Base-by-base conservation (phyloP, 148 eudicot genomes). In the Chenopodium quinoa region DNA sequence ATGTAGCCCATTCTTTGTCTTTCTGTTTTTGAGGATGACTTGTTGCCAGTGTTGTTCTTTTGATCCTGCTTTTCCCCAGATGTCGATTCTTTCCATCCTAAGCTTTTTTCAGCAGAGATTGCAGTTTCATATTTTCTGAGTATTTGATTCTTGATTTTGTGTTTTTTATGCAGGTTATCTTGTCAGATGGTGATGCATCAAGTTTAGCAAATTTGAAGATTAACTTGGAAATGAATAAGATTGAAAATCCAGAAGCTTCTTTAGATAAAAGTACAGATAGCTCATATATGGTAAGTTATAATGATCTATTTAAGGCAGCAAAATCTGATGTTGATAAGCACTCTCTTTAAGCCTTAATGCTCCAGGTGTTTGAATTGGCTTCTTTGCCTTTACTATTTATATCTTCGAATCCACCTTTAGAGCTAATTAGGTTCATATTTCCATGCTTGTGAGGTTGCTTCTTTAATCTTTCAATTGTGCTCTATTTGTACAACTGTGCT, bases 161-260 rank as follows among this genome's bases (percentile, higher is more conserved):
- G 65, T 79, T 11, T 70, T 73, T 31, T 50, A 31, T 27, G 50
- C 81, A 94, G 98, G 97, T 90, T 75, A 83, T 88, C 79, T 77
- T 94, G 78, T 91, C 88, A 77, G 98, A 94, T 73, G 98, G 98
- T 44, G 93, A 94, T 88, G 78, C 88, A 29, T 90, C 92, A 65
- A 91, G 85, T 86, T 87, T 94, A 86, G 92, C 87, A 31, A 94
- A 94, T 78, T 85, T 94, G 92, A 92, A 88, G 85, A 85, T 83
- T 60, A 94, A 92, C 83, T 86, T 94, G 91, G 97, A 88, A 75
- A 72, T 86, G 84, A 94, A 94, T 81, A 64, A 81, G 31, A 65
- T 84, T 77, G 78, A 63, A 54, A n/a, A 17, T 72, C 22, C 46
- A 65, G 75, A 81, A 81, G 34, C 34, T 29, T 75, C 83, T 75